Evolutionary conservation across 129 eudicot genomes (phyloP), one percentile per base, ranked within the genome.

Genomic region (Chrysanthemum makinoi): DNA sequence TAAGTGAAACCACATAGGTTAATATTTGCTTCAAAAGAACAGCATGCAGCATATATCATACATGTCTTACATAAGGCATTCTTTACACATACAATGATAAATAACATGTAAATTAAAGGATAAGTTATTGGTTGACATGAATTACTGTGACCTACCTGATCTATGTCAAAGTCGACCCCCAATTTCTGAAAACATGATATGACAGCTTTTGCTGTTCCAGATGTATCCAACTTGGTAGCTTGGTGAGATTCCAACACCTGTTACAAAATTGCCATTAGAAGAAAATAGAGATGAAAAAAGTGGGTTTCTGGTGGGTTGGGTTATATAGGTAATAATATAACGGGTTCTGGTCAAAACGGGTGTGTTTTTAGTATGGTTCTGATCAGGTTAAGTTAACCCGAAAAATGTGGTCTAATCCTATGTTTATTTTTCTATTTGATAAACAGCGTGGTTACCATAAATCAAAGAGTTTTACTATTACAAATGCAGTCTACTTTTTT

Each of bases 121-220:
- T 55, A 55, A 17, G 11, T 22, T 55, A 55, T 18, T 2, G 16
- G 12, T 55, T 17, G 22, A 55, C 28, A 55, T 59, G 28, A 58
- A 11, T 7, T 58, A 8, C 20, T 12, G 26, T 60, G 4, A 81
- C 83, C 44, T 30, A 87, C 98, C 95, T 87, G 66, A 72, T 85
- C 90, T 48, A 83, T 19, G 46, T 89, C 95, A 74, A 81, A 93
- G 54, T 85, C 66, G 56, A 84, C 96, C 48, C 98, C 98, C 17
- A 93, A 85, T 66, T 93, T 85, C 91, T 87, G 86, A 74, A 93
- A 89, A 84, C 95, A 89, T 46, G 98, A 89, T 55, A 93, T 87
- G 75, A 93, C 96, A 66, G 96, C 96, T 82, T 89, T 89, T 60
- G 98, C 91, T 73, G 96, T 93, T 78, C 96, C 98, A 65, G 98